Percentiles rank a stretch among this genome's conserved stretches.
phyloP scores from a whole-genome alignment of 352 stramenopile species.

The Globisporangium canariense region DNA sequence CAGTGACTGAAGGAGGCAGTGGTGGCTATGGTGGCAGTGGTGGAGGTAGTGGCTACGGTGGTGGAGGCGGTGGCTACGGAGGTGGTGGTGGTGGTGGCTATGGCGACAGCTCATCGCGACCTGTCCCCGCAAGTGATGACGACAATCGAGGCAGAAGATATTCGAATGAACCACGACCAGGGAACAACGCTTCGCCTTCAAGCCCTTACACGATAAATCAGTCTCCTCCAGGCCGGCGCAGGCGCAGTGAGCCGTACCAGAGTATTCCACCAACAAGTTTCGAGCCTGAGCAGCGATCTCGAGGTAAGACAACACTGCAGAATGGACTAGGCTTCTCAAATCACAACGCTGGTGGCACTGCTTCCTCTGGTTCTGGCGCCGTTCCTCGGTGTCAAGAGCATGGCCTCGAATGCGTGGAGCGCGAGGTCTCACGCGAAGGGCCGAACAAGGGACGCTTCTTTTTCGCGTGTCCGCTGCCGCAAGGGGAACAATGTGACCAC shows the following conservation, averaged over 20 bases:
- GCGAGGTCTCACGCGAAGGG: constrained; percentile 53
- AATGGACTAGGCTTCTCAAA: background rate
- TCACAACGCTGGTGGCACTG: background rate
- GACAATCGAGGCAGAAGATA: background rate
- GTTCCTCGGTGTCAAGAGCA: constrained; percentile 49
- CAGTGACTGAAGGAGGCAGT: constrained; percentile 29
- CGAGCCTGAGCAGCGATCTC: background rate
- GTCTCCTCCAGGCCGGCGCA: constrained; percentile 3
- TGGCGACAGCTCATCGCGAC: background rate
- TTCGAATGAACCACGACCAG: background rate
- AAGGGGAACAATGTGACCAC: constrained; percentile 87
- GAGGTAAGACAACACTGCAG: background rate
- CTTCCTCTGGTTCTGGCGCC: background rate
- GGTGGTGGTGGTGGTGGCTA: background rate
- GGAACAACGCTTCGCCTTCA: background rate
- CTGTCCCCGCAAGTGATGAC: background rate
- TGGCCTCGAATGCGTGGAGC: constrained; percentile 43
- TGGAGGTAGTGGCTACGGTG: constrained; percentile 20
- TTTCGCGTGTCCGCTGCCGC: constrained; percentile 84
- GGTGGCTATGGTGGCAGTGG: constrained; percentile 23
- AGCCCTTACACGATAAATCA: background rate
- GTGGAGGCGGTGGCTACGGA: constrained; percentile 5
- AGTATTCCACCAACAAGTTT: background rate
- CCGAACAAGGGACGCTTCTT: constrained; percentile 92
- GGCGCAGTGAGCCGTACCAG: constrained; percentile 1